Evolutionary conservation across 345 rosid species (phyloP), one percentile per base, ranked within the genome.

Genomic region (Eucalyptus guilfoylei): DNA sequence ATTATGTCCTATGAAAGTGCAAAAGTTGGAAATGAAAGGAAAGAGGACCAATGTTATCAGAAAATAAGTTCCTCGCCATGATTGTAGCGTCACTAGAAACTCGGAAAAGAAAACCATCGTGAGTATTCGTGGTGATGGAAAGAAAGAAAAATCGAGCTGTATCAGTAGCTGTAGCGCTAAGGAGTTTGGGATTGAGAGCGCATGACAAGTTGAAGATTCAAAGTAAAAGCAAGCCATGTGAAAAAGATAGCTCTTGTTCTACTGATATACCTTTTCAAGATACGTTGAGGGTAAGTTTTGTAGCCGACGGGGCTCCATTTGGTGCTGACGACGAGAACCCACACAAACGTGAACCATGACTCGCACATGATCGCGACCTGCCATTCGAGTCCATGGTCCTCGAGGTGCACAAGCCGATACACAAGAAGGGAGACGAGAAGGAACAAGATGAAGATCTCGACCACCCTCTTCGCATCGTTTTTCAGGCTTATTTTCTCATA

Each of bases 291-390:
- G 89, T 92, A 92, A 3, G 96, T 88, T 89, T 89, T 92, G 89
- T 89, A 87, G 1, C 89, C 72, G 30, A 93, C 92, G 32, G 95
- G 98, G 88, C 88, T 95, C 96, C 99, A 96, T 92, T 95, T 95
- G 85, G 30, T 67, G 92, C 14, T 90, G 52, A 93, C 49, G 60
- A 88, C 47, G 90, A 95, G 88, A 52, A 92, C 7, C 97, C 97
- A 97, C 28, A 87, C 3, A 90, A 94, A 92, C 26, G 95, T 85
- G 92, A 97, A 95, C 80, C 88, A 93, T 13, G 93, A 90, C 92
- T 97, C 97, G 87, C 98, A 97, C 3, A 91, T 54, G 81, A 96
- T 89, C 40, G 96, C 98, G 26, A 96, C 92, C 64, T 92, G 42
- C 98, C 96, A 97, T 28, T 89, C 88, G 49, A 88, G 76, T 26